Conservation (phyloP, 2,329 filamentous ascomycete genomes). For the Tolypocladium paradoxum region DNA sequence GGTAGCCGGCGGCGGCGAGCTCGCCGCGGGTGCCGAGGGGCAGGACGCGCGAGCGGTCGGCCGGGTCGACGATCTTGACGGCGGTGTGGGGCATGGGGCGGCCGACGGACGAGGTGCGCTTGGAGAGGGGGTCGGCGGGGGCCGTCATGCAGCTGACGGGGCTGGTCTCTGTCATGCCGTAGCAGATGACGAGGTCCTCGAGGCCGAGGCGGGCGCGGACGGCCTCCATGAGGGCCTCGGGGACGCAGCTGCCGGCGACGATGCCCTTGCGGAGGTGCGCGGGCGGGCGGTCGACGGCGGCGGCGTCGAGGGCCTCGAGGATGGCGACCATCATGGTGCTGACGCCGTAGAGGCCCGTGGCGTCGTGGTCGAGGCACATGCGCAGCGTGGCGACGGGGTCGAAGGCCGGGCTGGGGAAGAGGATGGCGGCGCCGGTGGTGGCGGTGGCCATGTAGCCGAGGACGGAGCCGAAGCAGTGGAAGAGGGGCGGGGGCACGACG, state of each 20-base stretch:
- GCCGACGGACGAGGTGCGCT: constrained; percentile 68
- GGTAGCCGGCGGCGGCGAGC: constrained; percentile 72
- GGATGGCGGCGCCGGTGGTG: constrained; percentile 65
- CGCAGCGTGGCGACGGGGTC: constrained; percentile 61
- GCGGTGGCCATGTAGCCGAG: constrained; percentile 95
- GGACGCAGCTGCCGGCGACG: constrained; percentile 77
- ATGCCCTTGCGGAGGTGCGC: constrained; percentile 70
- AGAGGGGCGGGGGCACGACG: constrained; percentile 77
- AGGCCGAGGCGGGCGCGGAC: constrained; percentile 67
- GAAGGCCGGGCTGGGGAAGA: constrained; percentile 82
- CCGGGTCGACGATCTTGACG: constrained; percentile 63
- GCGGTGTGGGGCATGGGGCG: constrained; percentile 71
- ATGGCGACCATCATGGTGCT: constrained; percentile 91
- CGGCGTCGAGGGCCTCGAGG: constrained; percentile 58
- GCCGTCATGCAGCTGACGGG: constrained; percentile 74
- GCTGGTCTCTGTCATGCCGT: constrained; percentile 89
- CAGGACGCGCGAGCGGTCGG: constrained; percentile 47
- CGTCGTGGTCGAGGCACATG: constrained; percentile 41
- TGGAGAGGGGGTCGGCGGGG: constrained; percentile 61
- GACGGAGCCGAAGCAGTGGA: constrained; percentile 84
- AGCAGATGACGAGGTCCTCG: constrained; percentile 80
- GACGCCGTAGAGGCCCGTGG: constrained; percentile 71
- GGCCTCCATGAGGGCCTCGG: constrained; percentile 67
- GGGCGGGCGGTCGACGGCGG: constrained; percentile 13
- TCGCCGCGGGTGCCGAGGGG: constrained; percentile 63